A percentile compares a stretch with the other conserved stretches of the same genome.
These are phyloP conservation scores for Arabidopsis suecica DNA, from an alignment of 345 rosid genomes.

Conservation along the genomic window DNA sequence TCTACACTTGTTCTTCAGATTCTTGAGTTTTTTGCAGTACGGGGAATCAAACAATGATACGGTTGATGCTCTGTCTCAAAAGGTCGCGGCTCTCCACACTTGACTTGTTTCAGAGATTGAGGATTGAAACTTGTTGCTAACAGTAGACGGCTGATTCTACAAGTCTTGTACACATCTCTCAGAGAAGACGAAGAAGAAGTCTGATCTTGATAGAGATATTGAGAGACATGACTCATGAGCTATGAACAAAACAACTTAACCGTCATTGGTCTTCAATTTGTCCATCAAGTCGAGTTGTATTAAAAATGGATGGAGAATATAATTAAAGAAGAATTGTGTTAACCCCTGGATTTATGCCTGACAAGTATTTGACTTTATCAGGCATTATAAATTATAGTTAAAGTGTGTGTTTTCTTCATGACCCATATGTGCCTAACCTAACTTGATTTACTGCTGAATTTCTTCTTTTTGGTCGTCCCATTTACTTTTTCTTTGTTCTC, in stretches of 20 bases:
- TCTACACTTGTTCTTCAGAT: conserved; percentile 5
- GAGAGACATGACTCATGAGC: conserved; percentile 8
- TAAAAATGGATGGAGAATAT: not conserved
- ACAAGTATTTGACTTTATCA: not conserved
- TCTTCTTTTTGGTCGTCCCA: conserved; percentile 32
- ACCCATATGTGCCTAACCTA: not conserved
- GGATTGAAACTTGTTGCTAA: conserved; percentile 35
- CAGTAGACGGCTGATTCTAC: conserved; percentile 33
- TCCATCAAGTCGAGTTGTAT: conserved; percentile 7
- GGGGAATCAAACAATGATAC: conserved; percentile 67
- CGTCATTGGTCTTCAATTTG: conserved; percentile 25
- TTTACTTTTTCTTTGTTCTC: conserved; percentile 40
- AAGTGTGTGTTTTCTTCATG: conserved; percentile 26
- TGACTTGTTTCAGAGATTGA: conserved; percentile 50
- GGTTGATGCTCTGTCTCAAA: conserved; percentile 57
- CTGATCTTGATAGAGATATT: conserved; percentile 23
- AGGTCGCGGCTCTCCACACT: conserved; percentile 59
- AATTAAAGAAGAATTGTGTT: not conserved
- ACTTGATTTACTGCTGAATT: conserved; percentile 21
- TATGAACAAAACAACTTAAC: conserved; percentile 34
- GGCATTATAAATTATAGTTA: not conserved
- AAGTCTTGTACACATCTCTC: conserved; percentile 18
- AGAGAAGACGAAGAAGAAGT: conserved; percentile 4
- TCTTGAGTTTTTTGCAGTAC: conserved; percentile 37
- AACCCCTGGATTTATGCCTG: not conserved